Base-by-base conservation (phyloP, 176 grass and related monocot species). In the Calamus simplicifolius region DNA sequence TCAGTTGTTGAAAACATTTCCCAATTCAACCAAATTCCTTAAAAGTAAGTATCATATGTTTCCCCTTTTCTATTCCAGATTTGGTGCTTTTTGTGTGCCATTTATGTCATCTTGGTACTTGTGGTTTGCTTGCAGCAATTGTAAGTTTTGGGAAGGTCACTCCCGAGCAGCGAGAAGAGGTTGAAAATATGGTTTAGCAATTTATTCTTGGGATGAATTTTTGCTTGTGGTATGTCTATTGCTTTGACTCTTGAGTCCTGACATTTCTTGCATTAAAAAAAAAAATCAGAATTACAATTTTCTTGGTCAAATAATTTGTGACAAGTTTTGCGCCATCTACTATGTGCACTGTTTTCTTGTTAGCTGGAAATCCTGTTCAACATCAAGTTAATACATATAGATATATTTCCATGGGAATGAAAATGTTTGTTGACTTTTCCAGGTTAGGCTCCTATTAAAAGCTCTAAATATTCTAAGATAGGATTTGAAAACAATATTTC, bases 131-230 rank as follows among this genome's bases (percentile, higher is more conserved):
- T 85, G 12, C 66, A 90, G 87, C 63, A n/a, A 72, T 91, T 57
- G 57, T 97, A n/a, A 88, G 92, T 74, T 91, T 91, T 53, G 92
- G 92, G 29, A 89, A 85, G 52, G 77, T 97, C 68, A 82, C 84
- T 54, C 80, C 72, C 69, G 75, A 82, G 21, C 92, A 91, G 27
- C 90, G 78, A 61, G 75, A 85, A 56, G 92, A 79, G 55, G 75
- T 83, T 69, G 69, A 77, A 38, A 88, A 71, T 73, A 85, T 60
- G 77, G 72, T 60, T 2, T 96, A 19, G 79, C 87, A 53, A 88
- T 90, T 62, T 88, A 79, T 74, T 87, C 83, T 29, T 96, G 87
- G 92, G 87, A 97, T 38, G 92, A 97, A 38, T 97, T 97, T 74
- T 49, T 91, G 18, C 61, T 85, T 50, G 77, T 59, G 78, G 92